Evolutionary conservation across 108 stramenopile species (phyloP), one percentile per base, ranked within the genome.

Genomic region (Conticribra guillardii): DNA sequence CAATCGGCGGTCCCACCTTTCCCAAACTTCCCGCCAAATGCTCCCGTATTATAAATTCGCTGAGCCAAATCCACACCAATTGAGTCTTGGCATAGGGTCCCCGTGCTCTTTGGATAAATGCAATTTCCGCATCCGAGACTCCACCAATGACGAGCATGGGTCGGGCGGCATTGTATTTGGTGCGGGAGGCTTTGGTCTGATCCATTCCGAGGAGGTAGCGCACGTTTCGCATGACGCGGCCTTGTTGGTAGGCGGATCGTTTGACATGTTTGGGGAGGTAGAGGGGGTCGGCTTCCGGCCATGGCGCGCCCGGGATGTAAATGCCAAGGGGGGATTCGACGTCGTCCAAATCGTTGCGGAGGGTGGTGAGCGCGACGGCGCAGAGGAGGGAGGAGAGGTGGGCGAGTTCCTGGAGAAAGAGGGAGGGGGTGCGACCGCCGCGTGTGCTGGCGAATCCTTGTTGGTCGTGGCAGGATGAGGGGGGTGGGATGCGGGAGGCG

Each of bases 101-200:
- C 31, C 89, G 60, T 0, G 89, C 86, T 60, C 84, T 76, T 65
- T 87, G 84, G 23, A 92, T 63, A 48, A 85, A 84, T 14, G 72
- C 63, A 32, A 89, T 87, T 72, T 92, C 91, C 24, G 73, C 74
- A 46, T 88, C 87, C 9, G 76, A 79, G 1, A 92, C 87, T 16
- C 91, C 91, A 2, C 91, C 91, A 41, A 92, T 64, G n/a, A 92
- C 89, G 18, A 77, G 79, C 48, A 92, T 66, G 0, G 91, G 91
- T 17, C 85, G 56, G 1, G 74, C 54, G 29, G 86, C 86, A 67
- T 89, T 89, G 74, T 86, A 84, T 22, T 26, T 55, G 19, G 87
- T 85, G 3, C 87, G 81, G 9, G 84, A 65, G 1, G 57, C 32
- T 15, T 66, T 62, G 2, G 81, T 82, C 32, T 81, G 82, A 51